Conservation (phyloP, 208 protist genomes). For the Crithidia mellificae region DNA sequence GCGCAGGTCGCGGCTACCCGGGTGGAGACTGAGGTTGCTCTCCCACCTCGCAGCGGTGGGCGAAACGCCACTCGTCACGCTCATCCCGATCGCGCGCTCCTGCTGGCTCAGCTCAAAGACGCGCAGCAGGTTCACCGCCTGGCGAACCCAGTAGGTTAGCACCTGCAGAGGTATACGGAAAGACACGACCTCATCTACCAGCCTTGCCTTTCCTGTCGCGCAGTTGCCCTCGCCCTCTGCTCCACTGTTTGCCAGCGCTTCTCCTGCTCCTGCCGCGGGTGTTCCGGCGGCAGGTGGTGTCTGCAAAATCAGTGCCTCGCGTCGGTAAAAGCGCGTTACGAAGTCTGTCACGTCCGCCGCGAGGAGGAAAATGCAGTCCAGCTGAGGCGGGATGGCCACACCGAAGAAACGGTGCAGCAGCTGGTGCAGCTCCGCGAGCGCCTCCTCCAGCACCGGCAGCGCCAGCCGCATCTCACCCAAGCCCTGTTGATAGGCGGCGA, state of each 20-base stretch:
- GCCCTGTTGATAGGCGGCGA: slow-evolving; percentile 5
- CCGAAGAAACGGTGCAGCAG: slow-evolving; percentile 38
- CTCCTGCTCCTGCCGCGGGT: not conserved
- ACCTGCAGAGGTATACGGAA: slow-evolving; percentile 38
- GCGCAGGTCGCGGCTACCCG: slow-evolving; percentile 34
- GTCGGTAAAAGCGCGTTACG: slow-evolving; percentile 27
- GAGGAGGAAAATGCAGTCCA: slow-evolving; percentile 40
- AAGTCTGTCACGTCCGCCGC: slow-evolving; percentile 36
- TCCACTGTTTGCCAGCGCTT: too few species aligned
- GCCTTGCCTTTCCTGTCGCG: not conserved
- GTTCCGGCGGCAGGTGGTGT: not conserved
- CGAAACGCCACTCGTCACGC: not conserved
- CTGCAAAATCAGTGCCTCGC: not conserved
- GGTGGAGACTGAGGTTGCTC: slow-evolving; percentile 25
- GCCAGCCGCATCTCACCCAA: slow-evolving; percentile 24
- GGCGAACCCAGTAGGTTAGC: slow-evolving; percentile 44
- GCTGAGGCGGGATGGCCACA: slow-evolving; percentile 32
- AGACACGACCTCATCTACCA: slow-evolving; percentile 31
- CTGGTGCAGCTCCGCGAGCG: slow-evolving; percentile 9
- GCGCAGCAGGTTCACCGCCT: slow-evolving; percentile 28
- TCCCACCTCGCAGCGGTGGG: slow-evolving; percentile 8
- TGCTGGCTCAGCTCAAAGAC: slow-evolving; percentile 33
- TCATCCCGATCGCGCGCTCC: slow-evolving; percentile 23
- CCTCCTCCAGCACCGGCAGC: slow-evolving; percentile 31
- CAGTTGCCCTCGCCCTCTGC: too few species aligned